A percentile compares a stretch with the other conserved stretches of the same genome.
Conservation (phyloP, 148 eudicot genomes). For the Rhododendron mucronatum region DNA sequence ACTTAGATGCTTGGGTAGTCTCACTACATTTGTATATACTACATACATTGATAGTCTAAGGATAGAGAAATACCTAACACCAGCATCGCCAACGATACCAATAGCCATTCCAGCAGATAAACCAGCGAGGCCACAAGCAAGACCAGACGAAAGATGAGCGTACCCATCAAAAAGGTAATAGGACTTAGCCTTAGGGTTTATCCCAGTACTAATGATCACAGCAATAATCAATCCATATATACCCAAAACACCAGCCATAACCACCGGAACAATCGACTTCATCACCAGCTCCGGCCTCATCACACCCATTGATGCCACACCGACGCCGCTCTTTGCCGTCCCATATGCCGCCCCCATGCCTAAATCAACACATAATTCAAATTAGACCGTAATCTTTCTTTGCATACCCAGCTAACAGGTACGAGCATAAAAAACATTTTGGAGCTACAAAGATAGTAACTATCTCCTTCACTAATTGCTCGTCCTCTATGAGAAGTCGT, state of each 20-base stretch:
- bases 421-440: not conserved
- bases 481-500: not conserved
- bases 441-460: not conserved
- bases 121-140: slow-evolving; percentile 18
- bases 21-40: not conserved
- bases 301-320: slow-evolving; percentile 24
- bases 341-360: slow-evolving; percentile 27
- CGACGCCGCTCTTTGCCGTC: slow-evolving; percentile 23
- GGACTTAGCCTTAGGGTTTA: slow-evolving; percentile 21
- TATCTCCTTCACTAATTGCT: not conserved
- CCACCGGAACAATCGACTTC: slow-evolving; percentile 23
- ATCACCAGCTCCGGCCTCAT: slow-evolving; percentile 25
- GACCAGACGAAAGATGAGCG: slow-evolving; percentile 19
- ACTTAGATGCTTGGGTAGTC: not conserved
- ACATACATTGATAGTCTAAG: not conserved
- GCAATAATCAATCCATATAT: slow-evolving; percentile 23
- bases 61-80: slow-evolving; percentile 11
- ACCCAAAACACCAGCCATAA: slow-evolving; percentile 26
- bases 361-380: not conserved
- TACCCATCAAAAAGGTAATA: slow-evolving; percentile 20
- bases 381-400: not conserved
- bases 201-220: slow-evolving; percentile 22
- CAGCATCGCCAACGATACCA: slow-evolving; percentile 19
- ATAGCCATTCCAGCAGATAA: slow-evolving; percentile 21
- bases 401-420: not conserved